Evolutionary conservation across 805 yeast genomes (phyloP).

Genomic region (Starmerella apis): DNA sequence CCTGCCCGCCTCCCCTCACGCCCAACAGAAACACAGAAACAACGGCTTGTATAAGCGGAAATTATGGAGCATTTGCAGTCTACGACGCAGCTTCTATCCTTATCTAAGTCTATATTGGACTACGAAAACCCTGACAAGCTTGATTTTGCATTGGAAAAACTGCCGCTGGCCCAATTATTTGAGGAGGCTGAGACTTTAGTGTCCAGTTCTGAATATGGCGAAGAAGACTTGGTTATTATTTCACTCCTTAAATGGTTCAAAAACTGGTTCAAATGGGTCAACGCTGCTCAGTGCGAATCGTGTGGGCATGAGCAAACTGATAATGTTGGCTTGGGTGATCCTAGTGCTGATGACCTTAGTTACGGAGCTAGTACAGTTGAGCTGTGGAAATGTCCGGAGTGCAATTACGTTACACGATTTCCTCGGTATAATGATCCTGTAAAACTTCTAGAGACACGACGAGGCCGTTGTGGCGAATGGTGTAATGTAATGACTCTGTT

Average conservation of each 20-base stretch:
- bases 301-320: conserved; percentile 43
- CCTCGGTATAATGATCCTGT: conserved; percentile 67
- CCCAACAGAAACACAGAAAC: background rate
- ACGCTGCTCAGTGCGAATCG: conserved; percentile 48
- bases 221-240: conserved; percentile 48
- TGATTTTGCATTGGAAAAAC: conserved; percentile 49
- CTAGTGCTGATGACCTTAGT: conserved; percentile 38
- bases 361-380: conserved; percentile 54
- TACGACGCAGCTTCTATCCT: background rate
- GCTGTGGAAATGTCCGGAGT: conserved; percentile 47
- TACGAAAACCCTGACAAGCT: conserved; percentile 40
- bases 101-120: background rate
- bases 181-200: conserved; percentile 45
- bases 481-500: conserved; percentile 70
- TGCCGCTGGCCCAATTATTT: conserved; percentile 52
- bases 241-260: conserved; percentile 61
- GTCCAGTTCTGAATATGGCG: conserved; percentile 30
- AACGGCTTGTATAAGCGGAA: background rate
- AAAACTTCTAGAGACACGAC: conserved; percentile 48
- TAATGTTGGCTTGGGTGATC: conserved; percentile 34
- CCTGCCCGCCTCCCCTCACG: too few relatives aligned
- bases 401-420: conserved; percentile 44
- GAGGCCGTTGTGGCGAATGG: conserved; percentile 95
- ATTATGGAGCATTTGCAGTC: background rate
- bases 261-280: conserved; percentile 75